Percentiles rank a stretch among this genome's conserved stretches.
Conservation (phyloP, 805 yeast genomes). For the Metschnikowia vanudenii region DNA sequence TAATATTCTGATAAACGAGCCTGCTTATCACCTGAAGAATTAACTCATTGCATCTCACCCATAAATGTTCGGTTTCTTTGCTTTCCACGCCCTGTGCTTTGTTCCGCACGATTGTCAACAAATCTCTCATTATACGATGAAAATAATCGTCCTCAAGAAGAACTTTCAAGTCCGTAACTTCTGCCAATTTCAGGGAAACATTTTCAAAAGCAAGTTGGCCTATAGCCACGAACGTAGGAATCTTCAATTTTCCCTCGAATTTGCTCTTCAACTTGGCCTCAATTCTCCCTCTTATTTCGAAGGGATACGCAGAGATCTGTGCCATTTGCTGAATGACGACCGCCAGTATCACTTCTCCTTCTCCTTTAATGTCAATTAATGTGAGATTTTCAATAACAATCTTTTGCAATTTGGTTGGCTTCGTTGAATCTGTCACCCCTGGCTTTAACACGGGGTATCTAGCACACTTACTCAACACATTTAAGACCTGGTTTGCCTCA, state of each 20-base stretch:
- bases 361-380: constrained; percentile 20
- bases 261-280: constrained; percentile 48
- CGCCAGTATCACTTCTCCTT: constrained; percentile 38
- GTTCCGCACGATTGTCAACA: constrained; percentile 51
- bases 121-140: constrained; percentile 44
- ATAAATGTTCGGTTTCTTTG: constrained; percentile 37
- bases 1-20: constrained; percentile 22
- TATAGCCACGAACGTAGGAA: constrained; percentile 64
- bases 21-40: constrained; percentile 36
- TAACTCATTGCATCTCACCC: constrained; percentile 52
- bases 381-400: constrained; percentile 53
- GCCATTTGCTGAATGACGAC: constrained; percentile 54
- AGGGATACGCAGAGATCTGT: constrained; percentile 55
- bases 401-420: constrained; percentile 60
- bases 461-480: constrained; percentile 61
- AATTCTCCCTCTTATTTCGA: constrained; percentile 57
- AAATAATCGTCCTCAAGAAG: constrained; percentile 47
- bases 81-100: constrained; percentile 38
- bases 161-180: constrained; percentile 27
- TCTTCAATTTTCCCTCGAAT: constrained; percentile 36
- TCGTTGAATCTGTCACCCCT: constrained; percentile 48
- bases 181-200: constrained; percentile 37
- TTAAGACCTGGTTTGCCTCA: constrained; percentile 51
- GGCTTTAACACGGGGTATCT: constrained; percentile 72
- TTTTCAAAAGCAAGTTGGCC: constrained; percentile 48